Conservation (phyloP, 768 basidiomycete species). For the Pilatotrama ljubarskyi region DNA sequence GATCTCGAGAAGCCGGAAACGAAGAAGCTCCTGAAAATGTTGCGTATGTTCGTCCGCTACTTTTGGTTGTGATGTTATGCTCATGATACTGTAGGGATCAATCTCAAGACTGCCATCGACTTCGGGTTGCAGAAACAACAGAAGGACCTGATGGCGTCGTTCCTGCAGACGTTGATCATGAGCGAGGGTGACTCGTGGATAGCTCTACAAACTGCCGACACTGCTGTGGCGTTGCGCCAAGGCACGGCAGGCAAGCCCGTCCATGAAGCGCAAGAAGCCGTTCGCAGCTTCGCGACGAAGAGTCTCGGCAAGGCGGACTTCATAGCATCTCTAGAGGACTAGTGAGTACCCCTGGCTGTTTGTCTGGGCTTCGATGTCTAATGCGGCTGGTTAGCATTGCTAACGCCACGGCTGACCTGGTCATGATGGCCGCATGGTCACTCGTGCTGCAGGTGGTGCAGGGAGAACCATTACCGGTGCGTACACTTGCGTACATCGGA, state of each 20-base stretch:
- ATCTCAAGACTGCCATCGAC: conserved; percentile 91
- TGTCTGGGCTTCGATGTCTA: background rate
- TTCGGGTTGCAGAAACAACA: conserved; percentile 80
- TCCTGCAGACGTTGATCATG: conserved; percentile 94
- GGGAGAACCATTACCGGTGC: conserved; percentile 72
- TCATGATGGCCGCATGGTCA: conserved; percentile 83
- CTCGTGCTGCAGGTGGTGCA: conserved; percentile 57
- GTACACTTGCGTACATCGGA: no score
- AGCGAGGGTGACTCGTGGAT: conserved; percentile 94
- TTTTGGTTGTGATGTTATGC: background rate
- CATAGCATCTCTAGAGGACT: conserved; percentile 87
- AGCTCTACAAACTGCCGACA: conserved; percentile 61
- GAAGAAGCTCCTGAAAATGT: conserved; percentile 69
- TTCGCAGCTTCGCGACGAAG: conserved; percentile 83
- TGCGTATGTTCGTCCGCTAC: conserved; percentile 51
- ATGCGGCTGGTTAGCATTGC: conserved; percentile 54
- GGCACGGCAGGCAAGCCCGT: conserved; percentile 77
- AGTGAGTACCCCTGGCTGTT: conserved; percentile 51
- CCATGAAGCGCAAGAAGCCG: conserved; percentile 66
- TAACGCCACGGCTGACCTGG: conserved; percentile 84
- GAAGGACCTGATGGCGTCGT: conserved; percentile 85
- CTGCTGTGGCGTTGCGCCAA: conserved; percentile 68
- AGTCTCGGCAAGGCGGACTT: conserved; percentile 76
- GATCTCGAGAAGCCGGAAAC: conserved; percentile 72
- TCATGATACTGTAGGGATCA: conserved; percentile 49